Conservation (phyloP, 2,329 filamentous ascomycete species). For the Ophiostoma perfectum region DNA sequence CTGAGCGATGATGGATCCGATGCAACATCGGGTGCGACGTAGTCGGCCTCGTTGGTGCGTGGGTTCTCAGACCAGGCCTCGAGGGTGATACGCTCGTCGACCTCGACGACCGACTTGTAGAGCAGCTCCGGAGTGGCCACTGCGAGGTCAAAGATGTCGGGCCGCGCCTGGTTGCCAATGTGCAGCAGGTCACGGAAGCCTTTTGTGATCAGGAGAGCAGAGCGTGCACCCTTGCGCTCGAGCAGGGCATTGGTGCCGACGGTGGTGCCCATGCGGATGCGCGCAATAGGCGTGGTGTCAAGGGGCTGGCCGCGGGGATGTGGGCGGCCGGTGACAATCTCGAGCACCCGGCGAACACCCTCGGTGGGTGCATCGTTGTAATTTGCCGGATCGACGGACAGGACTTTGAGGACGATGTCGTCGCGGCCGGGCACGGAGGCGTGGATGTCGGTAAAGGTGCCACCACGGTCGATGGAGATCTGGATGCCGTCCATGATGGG, state of each 20-base stretch:
- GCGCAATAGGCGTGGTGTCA: constrained; percentile 7
- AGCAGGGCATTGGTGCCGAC: constrained; percentile 89
- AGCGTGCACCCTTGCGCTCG: constrained; percentile 83
- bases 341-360: constrained; percentile 52
- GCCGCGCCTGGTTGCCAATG: constrained; percentile 86
- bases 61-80: constrained; percentile 56
- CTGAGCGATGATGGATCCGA: constrained; percentile 32
- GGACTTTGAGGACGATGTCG: constrained; percentile 50
- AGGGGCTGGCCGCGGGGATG: constrained; percentile 57
- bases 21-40: constrained; percentile 13
- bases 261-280: constrained; percentile 78
- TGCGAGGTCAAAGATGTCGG: constrained; percentile 83
- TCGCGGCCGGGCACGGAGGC: constrained; percentile 33
- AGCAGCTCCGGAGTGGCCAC: constrained; percentile 82
- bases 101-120: constrained; percentile 76
- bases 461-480: constrained; percentile 23
- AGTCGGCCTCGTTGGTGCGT: neutral
- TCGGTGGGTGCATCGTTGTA: constrained; percentile 66
- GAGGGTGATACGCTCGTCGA: constrained; percentile 83
- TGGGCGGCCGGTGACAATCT: constrained; percentile 40
- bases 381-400: constrained; percentile 62
- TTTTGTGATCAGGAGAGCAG: constrained; percentile 81
- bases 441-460: constrained; percentile 28
- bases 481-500: constrained; percentile 3
- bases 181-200: constrained; percentile 83